Evolutionary conservation across 2,329 filamentous ascomycete species (phyloP).

Genomic region (Fusarium sp.): DNA sequence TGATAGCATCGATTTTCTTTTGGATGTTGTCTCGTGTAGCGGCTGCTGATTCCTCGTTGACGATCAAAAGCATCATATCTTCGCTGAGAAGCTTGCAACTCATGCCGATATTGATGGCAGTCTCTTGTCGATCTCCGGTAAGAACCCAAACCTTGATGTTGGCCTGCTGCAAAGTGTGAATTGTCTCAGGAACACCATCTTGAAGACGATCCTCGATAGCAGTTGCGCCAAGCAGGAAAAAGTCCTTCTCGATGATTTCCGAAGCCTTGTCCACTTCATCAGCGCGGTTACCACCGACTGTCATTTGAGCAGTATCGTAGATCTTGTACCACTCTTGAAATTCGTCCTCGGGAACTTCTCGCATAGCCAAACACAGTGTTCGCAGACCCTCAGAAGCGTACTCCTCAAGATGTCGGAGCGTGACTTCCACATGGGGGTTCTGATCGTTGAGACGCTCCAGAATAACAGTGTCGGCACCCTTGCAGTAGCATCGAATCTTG

Average conservation of each 20-base stretch:
- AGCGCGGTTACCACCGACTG: slow-evolving; percentile 89
- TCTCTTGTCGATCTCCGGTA: slow-evolving; percentile 97
- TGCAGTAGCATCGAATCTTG: slow-evolving; percentile 92
- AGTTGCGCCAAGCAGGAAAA: slow-evolving; percentile 91
- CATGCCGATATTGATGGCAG: slow-evolving; percentile 99
- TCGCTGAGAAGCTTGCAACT: slow-evolving; percentile 98
- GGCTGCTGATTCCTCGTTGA: slow-evolving; percentile 87
- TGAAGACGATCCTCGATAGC: slow-evolving; percentile 97
- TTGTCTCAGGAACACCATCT: slow-evolving; percentile 97
- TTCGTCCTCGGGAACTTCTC: slow-evolving; percentile 90
- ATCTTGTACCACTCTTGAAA: slow-evolving; percentile 88
- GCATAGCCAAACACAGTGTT: slow-evolving; percentile 93
- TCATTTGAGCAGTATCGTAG: slow-evolving; percentile 88
- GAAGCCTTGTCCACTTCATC: slow-evolving; percentile 98
- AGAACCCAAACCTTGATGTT: slow-evolving; percentile 99
- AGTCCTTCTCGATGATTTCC: slow-evolving; percentile 92
- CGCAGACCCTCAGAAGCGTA: slow-evolving; percentile 96
- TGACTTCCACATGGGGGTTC: slow-evolving; percentile 89
- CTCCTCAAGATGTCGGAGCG: slow-evolving; percentile 94
- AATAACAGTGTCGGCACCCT: slow-evolving; percentile 98
- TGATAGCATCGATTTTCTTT: slow-evolving; percentile 93
- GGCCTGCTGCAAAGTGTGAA: slow-evolving; percentile 94
- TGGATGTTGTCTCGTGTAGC: slow-evolving; percentile 88
- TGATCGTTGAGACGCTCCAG: slow-evolving; percentile 86
- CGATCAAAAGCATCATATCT: slow-evolving; percentile 96